Evolutionary conservation across 148 eudicot genomes (phyloP).

Genomic region (Rhododendron ovatum): DNA sequence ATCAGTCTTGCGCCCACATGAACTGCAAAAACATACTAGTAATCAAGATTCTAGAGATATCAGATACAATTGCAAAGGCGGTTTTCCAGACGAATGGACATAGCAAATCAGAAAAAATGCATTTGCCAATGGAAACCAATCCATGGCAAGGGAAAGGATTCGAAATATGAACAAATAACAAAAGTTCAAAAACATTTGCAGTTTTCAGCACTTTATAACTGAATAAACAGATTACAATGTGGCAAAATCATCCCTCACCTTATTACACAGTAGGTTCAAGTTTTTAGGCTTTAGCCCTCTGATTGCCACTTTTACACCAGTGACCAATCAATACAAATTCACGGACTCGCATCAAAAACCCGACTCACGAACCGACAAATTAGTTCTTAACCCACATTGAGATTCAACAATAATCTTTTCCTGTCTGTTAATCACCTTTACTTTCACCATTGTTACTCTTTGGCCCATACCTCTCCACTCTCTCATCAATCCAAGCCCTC

Average conservation of each 20-base stretch:
- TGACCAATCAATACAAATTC: not conserved
- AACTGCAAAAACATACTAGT: not conserved
- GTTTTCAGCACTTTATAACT: not conserved
- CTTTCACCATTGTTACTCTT: not conserved
- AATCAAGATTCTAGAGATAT: not conserved
- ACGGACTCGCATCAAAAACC: not conserved
- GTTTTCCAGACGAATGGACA: not conserved
- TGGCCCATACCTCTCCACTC: constrained; percentile 36
- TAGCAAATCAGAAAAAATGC: too few species aligned
- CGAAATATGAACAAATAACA: not conserved
- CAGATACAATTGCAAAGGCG: not conserved
- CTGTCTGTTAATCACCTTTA: not conserved
- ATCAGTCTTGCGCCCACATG: not conserved
- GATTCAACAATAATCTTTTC: not conserved
- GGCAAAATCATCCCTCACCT: not conserved
- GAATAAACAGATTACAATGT: not conserved
- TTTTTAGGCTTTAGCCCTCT: not conserved
- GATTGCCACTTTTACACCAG: not conserved
- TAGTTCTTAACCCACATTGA: not conserved
- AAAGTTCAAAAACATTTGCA: not conserved
- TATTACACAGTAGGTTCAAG: not conserved
- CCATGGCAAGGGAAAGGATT: not conserved
- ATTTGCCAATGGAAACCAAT: not conserved
- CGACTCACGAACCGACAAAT: not conserved
- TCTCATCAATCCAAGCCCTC: constrained; percentile 72